Conservation (phyloP, 164 flowering plant genomes). For the Brasenia schreberi region DNA sequence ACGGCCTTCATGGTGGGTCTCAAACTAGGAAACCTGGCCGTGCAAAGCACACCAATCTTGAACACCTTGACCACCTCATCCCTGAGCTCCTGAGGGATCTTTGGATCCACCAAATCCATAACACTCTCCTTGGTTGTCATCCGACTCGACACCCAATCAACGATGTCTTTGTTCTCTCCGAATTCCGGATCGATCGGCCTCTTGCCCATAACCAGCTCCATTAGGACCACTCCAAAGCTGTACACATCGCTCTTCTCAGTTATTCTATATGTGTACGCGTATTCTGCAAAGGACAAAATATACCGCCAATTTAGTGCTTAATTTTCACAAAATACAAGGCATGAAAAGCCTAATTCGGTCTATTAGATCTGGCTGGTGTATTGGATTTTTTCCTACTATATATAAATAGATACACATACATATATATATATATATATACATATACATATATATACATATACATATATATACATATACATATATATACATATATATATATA, state of each 20-base stretch:
- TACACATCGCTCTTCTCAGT: slow-evolving; percentile 66
- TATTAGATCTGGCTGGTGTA: too few relatives aligned
- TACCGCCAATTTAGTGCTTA: too few relatives aligned
- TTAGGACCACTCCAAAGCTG: slow-evolving; percentile 68
- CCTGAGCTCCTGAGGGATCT: slow-evolving; percentile 22
- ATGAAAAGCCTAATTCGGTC: too few relatives aligned
- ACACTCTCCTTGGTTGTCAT: slow-evolving; percentile 18
- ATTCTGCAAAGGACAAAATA: slow-evolving; percentile 23
- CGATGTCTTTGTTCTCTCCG: slow-evolving; percentile 57
- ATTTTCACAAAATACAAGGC: too few relatives aligned
- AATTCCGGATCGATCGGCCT: slow-evolving; percentile 46
- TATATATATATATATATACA: too few relatives aligned
- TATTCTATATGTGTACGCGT: slow-evolving; percentile 47
- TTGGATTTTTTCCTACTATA: too few relatives aligned
- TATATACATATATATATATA: too few relatives aligned
- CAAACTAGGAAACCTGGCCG: slow-evolving; percentile 34
- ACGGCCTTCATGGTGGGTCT: slow-evolving; percentile 78
- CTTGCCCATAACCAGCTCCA: slow-evolving; percentile 65
- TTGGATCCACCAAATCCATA: slow-evolving; percentile 29
- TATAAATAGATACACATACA: too few relatives aligned
- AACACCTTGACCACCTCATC: slow-evolving; percentile 52
- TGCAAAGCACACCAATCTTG: slow-evolving; percentile 40
- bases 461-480: too few relatives aligned
- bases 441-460: too few relatives aligned
- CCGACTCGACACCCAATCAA: slow-evolving; percentile 31